Base-by-base conservation (phyloP, 495 filamentous ascomycete genomes). In the Penicillium paradoxum region DNA sequence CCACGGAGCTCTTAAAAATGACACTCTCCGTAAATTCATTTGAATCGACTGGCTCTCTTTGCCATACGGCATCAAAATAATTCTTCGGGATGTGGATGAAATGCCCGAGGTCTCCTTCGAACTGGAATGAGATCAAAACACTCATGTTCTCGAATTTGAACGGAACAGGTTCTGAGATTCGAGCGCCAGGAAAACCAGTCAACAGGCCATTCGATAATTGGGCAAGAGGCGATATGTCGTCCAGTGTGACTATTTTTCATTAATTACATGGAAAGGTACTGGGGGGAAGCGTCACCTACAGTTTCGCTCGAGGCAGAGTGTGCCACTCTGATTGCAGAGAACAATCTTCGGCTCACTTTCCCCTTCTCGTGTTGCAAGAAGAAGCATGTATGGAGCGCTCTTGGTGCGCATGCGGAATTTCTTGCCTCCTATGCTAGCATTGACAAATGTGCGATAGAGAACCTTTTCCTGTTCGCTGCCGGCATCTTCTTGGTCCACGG, bases 321-420 rank as follows among this genome's bases (percentile, higher is more conserved):
- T 67, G 13, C 73, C 72, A 34, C 63, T 70, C 56, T 76, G 73
- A 27, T 75, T 76, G 33, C 71, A 73, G 6, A 76, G 50, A 9
- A 71, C 67, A 18, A 76, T 60, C 27, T 67, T 75, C 8, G 68
- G 72, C 17, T 76, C 72, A 43, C 68, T 72, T 44, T 75, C 66
- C 7, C 70, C 70, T 2, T 71, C 62, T 30, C 57, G 66, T 7
- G 69, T 69, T 22, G 66, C 67, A 9, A 76, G 39, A 11, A 73
- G 46, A 4, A 76, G 58, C 71, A 76, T 65, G 49, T 76, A 76
- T 7, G 73, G 69, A n/a, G 72, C 67, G 19, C 65, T 63, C 49
- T 65, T 67, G 4, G 65, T 68, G 43, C 66, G 62, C 52, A 72
- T 63, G n/a, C 73, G 67, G 27, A 65, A 64, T 40, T 55, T 64